Percentiles rank a stretch among this genome's conserved stretches.
Evolutionary conservation across 140 eudicot genomes (phyloP).

Genomic region (Cichorium intybus): DNA sequence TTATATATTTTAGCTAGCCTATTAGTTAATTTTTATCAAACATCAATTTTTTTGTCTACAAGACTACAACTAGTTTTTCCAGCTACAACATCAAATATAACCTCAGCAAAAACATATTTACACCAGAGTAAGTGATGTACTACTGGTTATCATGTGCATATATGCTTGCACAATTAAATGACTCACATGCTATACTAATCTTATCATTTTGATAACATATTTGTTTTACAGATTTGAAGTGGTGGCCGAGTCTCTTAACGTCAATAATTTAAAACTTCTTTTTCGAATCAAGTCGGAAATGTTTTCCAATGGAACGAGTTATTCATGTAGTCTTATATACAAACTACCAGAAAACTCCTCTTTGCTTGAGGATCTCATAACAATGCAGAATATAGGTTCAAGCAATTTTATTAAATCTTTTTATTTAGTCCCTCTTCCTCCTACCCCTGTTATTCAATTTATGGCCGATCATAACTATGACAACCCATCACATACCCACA

Average conservation of each 20-base stretch:
- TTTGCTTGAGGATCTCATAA: slow-evolving; percentile 1
- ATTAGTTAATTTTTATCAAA: too few species aligned
- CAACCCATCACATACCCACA: background rate
- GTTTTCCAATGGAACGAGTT: background rate
- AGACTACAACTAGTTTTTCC: too few species aligned
- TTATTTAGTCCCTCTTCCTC: slow-evolving; percentile 10
- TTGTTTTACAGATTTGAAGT: slow-evolving; percentile 17
- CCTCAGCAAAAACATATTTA: too few species aligned
- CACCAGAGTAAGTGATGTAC: too few species aligned
- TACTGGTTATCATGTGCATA: too few species aligned
- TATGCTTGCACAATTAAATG: too few species aligned
- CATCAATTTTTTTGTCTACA: too few species aligned
- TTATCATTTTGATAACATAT: too few species aligned
- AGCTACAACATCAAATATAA: too few species aligned
- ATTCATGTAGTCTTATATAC: slow-evolving; percentile 24
- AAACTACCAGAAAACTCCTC: slow-evolving; percentile 3
- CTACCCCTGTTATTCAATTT: background rate
- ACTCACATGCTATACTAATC: background rate
- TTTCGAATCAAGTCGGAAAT: background rate
- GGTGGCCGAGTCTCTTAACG: slow-evolving; percentile 1
- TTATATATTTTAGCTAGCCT: too few species aligned
- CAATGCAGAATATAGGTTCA: background rate
- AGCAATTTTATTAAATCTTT: background rate
- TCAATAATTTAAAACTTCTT: background rate
- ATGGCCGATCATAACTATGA: background rate